A percentile compares a stretch with the other conserved stretches of the same genome.
Evolutionary conservation across 2,329 filamentous ascomycete species (phyloP).

Genomic region (Phaeoacremonium minimum): DNA sequence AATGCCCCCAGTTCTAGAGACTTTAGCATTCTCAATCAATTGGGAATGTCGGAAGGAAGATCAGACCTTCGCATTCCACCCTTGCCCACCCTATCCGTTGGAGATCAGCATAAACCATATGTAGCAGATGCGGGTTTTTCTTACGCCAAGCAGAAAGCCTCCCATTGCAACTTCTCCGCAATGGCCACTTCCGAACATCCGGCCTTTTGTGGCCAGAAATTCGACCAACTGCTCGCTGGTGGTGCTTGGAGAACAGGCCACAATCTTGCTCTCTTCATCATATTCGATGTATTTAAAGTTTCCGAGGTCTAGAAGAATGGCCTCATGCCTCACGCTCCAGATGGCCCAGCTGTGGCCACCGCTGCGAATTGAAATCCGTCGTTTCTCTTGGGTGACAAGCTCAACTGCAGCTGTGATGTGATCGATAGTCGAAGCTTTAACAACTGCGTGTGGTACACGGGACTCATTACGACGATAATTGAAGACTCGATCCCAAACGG

Average conservation of each 20-base stretch:
- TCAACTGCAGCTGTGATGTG: neutral
- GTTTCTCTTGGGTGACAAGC: constrained; percentile 23
- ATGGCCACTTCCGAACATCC: neutral
- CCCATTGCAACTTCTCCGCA: neutral
- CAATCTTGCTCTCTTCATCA: neutral
- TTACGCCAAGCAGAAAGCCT: too few species aligned
- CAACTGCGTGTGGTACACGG: neutral
- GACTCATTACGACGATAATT: neutral
- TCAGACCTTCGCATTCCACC: neutral
- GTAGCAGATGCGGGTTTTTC: too few species aligned
- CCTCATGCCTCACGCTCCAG: constrained; percentile 42
- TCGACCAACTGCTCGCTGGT: neutral
- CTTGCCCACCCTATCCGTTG: neutral
- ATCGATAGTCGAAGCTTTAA: neutral
- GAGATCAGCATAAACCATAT: too few species aligned
- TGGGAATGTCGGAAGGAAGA: too few species aligned
- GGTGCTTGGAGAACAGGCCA: neutral
- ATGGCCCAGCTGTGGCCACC: constrained; percentile 46
- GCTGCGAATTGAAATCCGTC: constrained; percentile 38
- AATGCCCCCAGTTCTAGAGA: neutral
- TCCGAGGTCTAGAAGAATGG: constrained; percentile 19
- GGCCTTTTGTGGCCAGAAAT: neutral
- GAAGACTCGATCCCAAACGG: neutral
- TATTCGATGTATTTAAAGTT: neutral
- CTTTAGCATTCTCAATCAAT: too few species aligned